phyloP scores from a whole-genome alignment of 768 basidiomycete genomes.

The Hericium coralloides region DNA sequence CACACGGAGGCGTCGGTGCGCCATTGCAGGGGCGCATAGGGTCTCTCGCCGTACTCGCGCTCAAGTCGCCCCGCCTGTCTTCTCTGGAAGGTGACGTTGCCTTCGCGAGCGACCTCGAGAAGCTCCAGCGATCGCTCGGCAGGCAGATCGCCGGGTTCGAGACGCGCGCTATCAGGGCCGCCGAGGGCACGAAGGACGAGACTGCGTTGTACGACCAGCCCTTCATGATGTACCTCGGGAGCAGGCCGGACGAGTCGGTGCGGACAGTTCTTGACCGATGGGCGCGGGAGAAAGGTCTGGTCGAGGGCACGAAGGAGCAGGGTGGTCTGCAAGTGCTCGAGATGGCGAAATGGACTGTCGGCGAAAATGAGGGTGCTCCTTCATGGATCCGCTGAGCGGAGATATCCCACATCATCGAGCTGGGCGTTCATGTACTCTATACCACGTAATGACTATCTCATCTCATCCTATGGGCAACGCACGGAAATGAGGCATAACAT shows the following conservation, averaged over 20 bases:
- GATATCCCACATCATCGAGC: too few relatives aligned
- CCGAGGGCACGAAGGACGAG: not conserved
- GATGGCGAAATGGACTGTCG: slow-evolving; percentile 11
- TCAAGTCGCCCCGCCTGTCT: slow-evolving; percentile 9
- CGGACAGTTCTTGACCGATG: slow-evolving; percentile 7
- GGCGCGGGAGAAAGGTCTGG: slow-evolving; percentile 9
- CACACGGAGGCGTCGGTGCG: slow-evolving; percentile 7
- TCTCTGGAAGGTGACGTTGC: slow-evolving; percentile 1
- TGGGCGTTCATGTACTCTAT: too few relatives aligned
- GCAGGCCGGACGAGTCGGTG: slow-evolving; percentile 10
- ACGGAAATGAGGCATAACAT: too few relatives aligned
- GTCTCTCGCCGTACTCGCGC: slow-evolving; percentile 9
- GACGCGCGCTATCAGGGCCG: slow-evolving; percentile 4
- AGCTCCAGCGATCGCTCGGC: slow-evolving; percentile 10
- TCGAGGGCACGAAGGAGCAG: slow-evolving; percentile 1
- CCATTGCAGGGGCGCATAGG: slow-evolving; percentile 10
- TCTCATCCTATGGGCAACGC: too few relatives aligned
- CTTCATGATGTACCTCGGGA: slow-evolving; percentile 10
- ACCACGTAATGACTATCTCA: too few relatives aligned
- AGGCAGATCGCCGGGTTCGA: slow-evolving; percentile 14
- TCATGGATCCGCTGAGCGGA: too few relatives aligned
- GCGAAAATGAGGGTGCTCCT: not conserved
- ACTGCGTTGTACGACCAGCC: slow-evolving; percentile 13
- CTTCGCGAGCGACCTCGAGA: slow-evolving; percentile 9
- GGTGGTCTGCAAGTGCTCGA: slow-evolving; percentile 11